These are phyloP conservation scores for Ophiostoma australiae DNA, from an alignment of 2,329 filamentous ascomycete species.

Conservation along the genomic window DNA sequence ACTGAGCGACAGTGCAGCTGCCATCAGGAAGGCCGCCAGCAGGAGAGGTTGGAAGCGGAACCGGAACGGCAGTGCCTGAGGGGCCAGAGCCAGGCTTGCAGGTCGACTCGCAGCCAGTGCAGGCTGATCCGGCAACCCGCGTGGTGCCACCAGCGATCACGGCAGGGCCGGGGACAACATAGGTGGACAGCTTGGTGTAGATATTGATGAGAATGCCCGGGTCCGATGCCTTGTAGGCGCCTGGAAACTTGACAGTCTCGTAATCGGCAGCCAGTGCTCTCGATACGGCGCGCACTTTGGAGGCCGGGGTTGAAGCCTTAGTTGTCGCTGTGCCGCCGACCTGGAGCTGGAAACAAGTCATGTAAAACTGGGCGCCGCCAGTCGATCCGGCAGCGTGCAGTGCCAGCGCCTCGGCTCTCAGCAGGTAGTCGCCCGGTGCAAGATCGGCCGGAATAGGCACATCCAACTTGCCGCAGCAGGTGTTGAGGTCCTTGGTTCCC, in stretches of 20 bases:
- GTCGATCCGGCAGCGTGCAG: background rate
- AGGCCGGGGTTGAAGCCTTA: slow-evolving; percentile 21
- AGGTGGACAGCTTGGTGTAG: slow-evolving; percentile 35
- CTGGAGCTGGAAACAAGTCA: slow-evolving; percentile 2
- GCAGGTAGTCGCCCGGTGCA: slow-evolving; percentile 32
- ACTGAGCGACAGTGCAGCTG: background rate
- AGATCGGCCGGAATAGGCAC: slow-evolving; percentile 36
- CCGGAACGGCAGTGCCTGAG: background rate
- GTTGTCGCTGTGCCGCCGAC: background rate
- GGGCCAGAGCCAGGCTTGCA: background rate
- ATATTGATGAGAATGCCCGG: slow-evolving; percentile 47
- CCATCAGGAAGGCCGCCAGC: background rate
- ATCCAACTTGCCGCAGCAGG: slow-evolving; percentile 40
- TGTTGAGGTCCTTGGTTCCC: slow-evolving; percentile 43
- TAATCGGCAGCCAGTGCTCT: background rate
- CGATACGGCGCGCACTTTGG: slow-evolving; percentile 32
- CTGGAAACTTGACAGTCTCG: slow-evolving; percentile 37
- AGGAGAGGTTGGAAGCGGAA: background rate
- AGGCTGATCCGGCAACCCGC: background rate
- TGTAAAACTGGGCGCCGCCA: background rate
- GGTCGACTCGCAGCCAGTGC: slow-evolving; percentile 1
- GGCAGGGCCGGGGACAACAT: background rate
- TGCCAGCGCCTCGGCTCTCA: background rate
- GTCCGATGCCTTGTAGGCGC: slow-evolving; percentile 42
- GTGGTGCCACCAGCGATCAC: background rate